Conservation (phyloP, 2,329 filamentous ascomycete species). For the Trichoderma endophyticum region DNA sequence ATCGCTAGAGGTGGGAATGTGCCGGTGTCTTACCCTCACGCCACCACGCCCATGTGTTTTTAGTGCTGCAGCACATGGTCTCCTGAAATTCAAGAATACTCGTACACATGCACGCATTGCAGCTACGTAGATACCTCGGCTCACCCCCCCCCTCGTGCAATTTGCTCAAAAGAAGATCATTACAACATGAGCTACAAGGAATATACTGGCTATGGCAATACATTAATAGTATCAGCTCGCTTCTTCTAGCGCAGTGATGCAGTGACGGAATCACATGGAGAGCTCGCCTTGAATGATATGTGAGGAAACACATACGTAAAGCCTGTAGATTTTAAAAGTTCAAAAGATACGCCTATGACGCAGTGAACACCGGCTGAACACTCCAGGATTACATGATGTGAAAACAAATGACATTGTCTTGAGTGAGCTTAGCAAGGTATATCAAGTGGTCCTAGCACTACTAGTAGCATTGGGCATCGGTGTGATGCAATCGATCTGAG, state of each 20-base stretch:
- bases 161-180: neutral
- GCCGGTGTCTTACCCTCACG: constrained; percentile 2
- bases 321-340: neutral
- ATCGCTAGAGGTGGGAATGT: constrained; percentile 4
- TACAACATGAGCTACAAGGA: neutral
- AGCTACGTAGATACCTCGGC: neutral
- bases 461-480: neutral
- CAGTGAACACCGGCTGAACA: neutral
- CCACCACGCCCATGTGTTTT: constrained; percentile 10
- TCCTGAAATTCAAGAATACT: neutral
- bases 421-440: neutral
- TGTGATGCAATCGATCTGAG: neutral
- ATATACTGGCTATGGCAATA: neutral
- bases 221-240: constrained; percentile 5
- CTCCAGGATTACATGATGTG: neutral
- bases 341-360: neutral
- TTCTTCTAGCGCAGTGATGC: constrained; percentile 16
- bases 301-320: neutral
- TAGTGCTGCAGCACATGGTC: constrained; percentile 16
- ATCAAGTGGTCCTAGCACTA: neutral
- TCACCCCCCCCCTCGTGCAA: neutral
- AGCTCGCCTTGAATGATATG: neutral
- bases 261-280: constrained; percentile 11
- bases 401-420: neutral
- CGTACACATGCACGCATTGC: neutral